A percentile compares a stretch with the other conserved stretches of the same genome.
Conservation (phyloP, 805 yeast species). For the Cyberlindnera mrakii region DNA sequence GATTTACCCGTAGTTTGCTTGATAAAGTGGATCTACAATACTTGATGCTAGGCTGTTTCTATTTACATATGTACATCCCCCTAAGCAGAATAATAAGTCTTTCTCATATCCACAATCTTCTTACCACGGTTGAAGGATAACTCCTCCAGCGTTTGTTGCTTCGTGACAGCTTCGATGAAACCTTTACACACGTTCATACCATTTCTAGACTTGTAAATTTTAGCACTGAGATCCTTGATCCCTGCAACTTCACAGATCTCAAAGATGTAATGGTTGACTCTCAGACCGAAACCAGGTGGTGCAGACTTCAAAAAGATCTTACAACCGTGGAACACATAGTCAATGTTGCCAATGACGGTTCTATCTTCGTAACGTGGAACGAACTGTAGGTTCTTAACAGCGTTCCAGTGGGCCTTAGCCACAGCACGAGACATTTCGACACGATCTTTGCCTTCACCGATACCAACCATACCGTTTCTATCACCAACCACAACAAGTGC, state of each 20-base stretch:
- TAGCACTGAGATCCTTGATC: conserved; percentile 86
- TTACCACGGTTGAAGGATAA: conserved; percentile 90
- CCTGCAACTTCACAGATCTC: conserved; percentile 93
- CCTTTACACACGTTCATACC: conserved; percentile 93
- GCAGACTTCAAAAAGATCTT: conserved; percentile 76
- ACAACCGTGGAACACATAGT: conserved; percentile 82
- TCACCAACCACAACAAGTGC: conserved; percentile 90
- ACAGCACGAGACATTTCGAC: conserved; percentile 70
- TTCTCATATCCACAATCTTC: conserved; percentile 88
- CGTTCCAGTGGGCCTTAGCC: conserved; percentile 86
- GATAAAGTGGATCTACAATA: too few relatives aligned
- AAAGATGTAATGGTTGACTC: conserved; percentile 85
- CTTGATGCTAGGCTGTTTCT: not conserved
- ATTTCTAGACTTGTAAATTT: conserved; percentile 88
- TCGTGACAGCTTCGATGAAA: conserved; percentile 74
- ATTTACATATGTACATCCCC: not conserved
- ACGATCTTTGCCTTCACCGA: conserved; percentile 91
- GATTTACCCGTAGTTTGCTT: too few relatives aligned
- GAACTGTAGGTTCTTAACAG: conserved; percentile 74
- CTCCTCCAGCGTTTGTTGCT: conserved; percentile 79
- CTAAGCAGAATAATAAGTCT: conserved; percentile 68
- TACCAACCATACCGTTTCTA: conserved; percentile 86
- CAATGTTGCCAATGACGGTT: conserved; percentile 81
- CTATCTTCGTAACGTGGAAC: conserved; percentile 88
- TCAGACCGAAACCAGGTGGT: conserved; percentile 88